A percentile compares a stretch with the other conserved stretches of the same genome.
These are phyloP conservation scores for Stephanodiscus triporus DNA, from an alignment of 108 stramenopile species.

Conservation along the genomic window DNA sequence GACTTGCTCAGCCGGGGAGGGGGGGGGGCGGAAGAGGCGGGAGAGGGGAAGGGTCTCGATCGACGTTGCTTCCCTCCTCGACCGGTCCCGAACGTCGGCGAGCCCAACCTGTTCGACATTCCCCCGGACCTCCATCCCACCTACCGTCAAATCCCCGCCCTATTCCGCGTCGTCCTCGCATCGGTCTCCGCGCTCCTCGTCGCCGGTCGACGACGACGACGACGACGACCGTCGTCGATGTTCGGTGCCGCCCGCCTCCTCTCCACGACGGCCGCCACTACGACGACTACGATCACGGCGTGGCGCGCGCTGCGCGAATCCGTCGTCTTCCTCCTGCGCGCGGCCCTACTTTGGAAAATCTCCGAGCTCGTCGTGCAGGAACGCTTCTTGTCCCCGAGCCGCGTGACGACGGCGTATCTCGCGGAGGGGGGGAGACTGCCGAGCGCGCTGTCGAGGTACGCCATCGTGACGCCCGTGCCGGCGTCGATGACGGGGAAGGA, in stretches of 20 bases:
- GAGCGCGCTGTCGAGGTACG: conserved; percentile 61
- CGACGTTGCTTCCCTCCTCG: background rate
- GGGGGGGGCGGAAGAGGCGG: too few species aligned
- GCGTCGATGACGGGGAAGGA: background rate
- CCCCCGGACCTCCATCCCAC: conserved; percentile 51
- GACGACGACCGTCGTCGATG: too few species aligned
- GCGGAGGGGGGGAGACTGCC: conserved; percentile 58
- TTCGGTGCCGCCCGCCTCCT: background rate
- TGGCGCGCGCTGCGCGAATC: background rate
- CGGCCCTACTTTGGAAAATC: conserved; percentile 21
- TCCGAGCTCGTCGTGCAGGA: conserved; percentile 60
- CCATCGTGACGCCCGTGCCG: conserved; percentile 31
- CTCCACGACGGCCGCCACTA: background rate
- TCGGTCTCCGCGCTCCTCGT: conserved; percentile 32
- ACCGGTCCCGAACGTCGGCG: conserved; percentile 30
- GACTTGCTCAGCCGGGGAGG: background rate
- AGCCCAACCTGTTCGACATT: conserved; percentile 64
- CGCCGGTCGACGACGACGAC: conserved; percentile 22
- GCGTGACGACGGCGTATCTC: conserved; percentile 58
- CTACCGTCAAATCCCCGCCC: conserved; percentile 57
- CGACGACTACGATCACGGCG: background rate
- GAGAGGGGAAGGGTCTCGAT: too few species aligned
- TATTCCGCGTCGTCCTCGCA: conserved; percentile 30
- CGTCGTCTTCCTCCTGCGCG: background rate
- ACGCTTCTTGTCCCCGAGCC: conserved; percentile 51